A percentile compares a stretch with the other conserved stretches of the same genome.
phyloP scores from a whole-genome alignment of 257 asterid species.

The Solanum pinnatisectum region DNA sequence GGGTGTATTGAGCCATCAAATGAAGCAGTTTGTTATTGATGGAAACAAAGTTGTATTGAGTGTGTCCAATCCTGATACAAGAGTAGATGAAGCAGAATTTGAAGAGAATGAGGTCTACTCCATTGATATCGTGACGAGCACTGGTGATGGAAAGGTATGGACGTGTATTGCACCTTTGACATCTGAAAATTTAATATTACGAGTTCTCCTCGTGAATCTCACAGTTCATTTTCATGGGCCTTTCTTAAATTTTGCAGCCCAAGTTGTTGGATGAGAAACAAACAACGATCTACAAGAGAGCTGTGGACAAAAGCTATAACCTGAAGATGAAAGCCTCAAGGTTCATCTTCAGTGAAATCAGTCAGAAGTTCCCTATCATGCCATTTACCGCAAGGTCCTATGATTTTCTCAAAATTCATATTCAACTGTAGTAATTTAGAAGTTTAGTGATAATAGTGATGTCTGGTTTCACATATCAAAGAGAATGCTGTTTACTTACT shows the following conservation, averaged over 20 bases:
- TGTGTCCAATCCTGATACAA: conserved; percentile 63
- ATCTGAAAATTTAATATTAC: neutral
- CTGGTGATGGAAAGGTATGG: conserved; percentile 92
- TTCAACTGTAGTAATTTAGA: neutral
- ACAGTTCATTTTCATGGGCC: neutral
- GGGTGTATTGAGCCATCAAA: conserved; percentile 89
- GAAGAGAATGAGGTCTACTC: conserved; percentile 82
- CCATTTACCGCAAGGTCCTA: conserved; percentile 59
- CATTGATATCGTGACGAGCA: conserved; percentile 77
- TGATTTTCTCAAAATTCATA: neutral
- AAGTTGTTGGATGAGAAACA: conserved; percentile 86
- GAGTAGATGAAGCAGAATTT: conserved; percentile 91
- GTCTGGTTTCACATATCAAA: neutral
- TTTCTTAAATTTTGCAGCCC: conserved; percentile 26
- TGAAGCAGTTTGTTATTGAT: conserved; percentile 90
- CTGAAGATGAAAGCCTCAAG: conserved; percentile 92
- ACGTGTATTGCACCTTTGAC: neutral
- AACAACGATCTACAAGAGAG: conserved; percentile 86
- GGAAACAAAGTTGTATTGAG: conserved; percentile 81
- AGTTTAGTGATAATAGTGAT: neutral
- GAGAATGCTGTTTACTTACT: neutral
- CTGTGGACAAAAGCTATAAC: conserved; percentile 80
- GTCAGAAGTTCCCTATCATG: conserved; percentile 74
- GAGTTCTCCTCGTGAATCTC: neutral
- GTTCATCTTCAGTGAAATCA: conserved; percentile 86